A percentile compares a stretch with the other conserved stretches of the same genome.
Evolutionary conservation across 1,284 basidiomycete genomes (phyloP).

Genomic region (Mycena sp.): DNA sequence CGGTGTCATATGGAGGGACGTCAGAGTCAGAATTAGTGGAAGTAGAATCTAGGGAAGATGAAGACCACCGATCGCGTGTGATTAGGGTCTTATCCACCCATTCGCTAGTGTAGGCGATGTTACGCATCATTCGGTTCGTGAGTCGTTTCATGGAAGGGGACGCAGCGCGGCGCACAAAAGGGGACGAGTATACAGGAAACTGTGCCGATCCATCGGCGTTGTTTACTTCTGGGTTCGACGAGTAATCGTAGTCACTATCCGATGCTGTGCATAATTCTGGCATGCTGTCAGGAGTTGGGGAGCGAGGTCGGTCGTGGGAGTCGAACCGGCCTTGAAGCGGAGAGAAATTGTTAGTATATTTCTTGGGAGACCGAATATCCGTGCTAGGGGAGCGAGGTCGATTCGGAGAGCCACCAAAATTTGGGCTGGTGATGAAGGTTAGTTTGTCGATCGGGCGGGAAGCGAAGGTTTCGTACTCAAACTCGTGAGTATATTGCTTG

Average conservation of each 20-base stretch:
- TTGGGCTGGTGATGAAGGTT: background rate
- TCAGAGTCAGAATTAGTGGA: background rate
- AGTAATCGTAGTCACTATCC: background rate
- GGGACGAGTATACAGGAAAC: too few relatives aligned
- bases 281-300: background rate
- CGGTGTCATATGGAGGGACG: background rate
- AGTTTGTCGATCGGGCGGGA: background rate
- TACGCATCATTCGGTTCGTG: background rate
- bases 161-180: too few relatives aligned
- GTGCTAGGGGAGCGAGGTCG: too few relatives aligned
- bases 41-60: background rate
- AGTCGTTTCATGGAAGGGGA: background rate
- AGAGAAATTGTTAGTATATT: too few relatives aligned
- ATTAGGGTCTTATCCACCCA: background rate
- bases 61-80: background rate
- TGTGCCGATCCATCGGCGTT: too few relatives aligned
- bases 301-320: too few relatives aligned
- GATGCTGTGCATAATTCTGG: background rate
- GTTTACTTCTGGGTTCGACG: too few relatives aligned
- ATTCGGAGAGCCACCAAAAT: too few relatives aligned
- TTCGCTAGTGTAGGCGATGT: background rate
- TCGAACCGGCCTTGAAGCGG: too few relatives aligned
- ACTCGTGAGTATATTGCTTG: too few relatives aligned
- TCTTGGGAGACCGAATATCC: too few relatives aligned
- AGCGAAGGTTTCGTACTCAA: background rate